Percentiles rank a stretch among this genome's conserved stretches.
Conservation (phyloP, 1,139 yeast species). For the Pichia sp. region DNA sequence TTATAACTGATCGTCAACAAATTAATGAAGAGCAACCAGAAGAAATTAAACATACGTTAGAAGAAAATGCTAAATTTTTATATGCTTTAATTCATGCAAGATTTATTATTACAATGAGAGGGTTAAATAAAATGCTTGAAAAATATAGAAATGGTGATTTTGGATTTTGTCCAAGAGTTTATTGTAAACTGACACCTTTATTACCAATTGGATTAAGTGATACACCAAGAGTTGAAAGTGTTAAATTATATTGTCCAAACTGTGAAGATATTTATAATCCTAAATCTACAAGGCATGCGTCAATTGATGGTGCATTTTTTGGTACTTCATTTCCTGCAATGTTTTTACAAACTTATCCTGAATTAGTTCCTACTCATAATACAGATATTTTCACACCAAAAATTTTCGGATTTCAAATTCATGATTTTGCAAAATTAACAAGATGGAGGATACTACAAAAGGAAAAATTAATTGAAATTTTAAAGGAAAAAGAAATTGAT, state of each 20-base stretch:
- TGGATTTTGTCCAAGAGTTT: constrained; percentile 87
- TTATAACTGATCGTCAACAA: constrained; percentile 69
- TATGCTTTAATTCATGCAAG: constrained; percentile 78
- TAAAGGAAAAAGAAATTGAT: constrained; percentile 27
- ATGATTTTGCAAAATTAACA: constrained; percentile 80
- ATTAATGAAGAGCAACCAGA: constrained; percentile 56
- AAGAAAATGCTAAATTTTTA: constrained; percentile 73
- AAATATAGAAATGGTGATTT: constrained; percentile 86
- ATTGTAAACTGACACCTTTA: constrained; percentile 87
- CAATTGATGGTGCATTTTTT: constrained; percentile 93
- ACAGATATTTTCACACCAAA: constrained; percentile 80
- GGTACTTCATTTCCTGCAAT: constrained; percentile 95
- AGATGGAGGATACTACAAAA: constrained; percentile 90
- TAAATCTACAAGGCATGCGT: constrained; percentile 72
- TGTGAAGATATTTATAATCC: constrained; percentile 91
- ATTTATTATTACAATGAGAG: constrained; percentile 82
- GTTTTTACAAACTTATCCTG: constrained; percentile 84
- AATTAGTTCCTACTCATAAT: constrained; percentile 74
- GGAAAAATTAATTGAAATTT: constrained; percentile 44
- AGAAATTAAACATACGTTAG: constrained; percentile 50
- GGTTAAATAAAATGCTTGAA: constrained; percentile 91
- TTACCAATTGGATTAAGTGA: constrained; percentile 92
- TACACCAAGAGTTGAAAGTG: constrained; percentile 86
- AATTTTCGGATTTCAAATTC: constrained; percentile 90
- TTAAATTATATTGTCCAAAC: constrained; percentile 87